Base-by-base conservation (phyloP, 495 filamentous ascomycete genomes). In the Xylaria flabelliformis region DNA sequence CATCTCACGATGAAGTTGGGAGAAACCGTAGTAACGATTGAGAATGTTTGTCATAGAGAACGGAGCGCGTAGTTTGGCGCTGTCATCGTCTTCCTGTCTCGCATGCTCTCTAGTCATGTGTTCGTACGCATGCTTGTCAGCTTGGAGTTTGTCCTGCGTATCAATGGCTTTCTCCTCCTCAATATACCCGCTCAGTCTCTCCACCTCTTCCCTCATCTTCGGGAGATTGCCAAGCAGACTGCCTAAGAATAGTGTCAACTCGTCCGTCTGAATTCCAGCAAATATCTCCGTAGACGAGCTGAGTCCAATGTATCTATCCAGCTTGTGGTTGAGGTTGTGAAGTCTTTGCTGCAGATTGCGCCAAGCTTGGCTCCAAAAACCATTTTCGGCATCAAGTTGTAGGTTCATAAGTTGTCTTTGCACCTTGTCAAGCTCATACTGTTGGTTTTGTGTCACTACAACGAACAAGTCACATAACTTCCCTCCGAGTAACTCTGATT, bases 391-490 rank as follows among this genome's bases (percentile, higher is more conserved):
- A n/a, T 32, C 53, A 7, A 15, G 17, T 41, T 69, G 66, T 34
- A 69, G 36, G 7, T 48, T 26, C 19, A 46, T 3, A 24, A 69
- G 36, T 10, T 17, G 51, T 46, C 29, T 59, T 46, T 59, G 66
- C n/a, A 69, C 21, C 53, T 46, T 46, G 53, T 59, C 66, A 34
- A 69, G 41, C 50, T 69, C 66, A 21, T 24, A 9, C 17, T 69
- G 39, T 48, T 55, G 65, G 12, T 29, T 55, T 39, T 42, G 65
- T 13, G 65, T 67, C 48, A 67, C 10, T 9, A 67, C 21, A 6
- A 67, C 29, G 29, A 67, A 55, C 34, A 56, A 26, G 26, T 56
- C 65, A 21, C 10, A 56, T 8, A 55, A 21, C 21, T 67, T 67
- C 13, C 32, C 34, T 13, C 50, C 34, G 6, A 67, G 34, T 44